Base-by-base conservation (phyloP, 2,329 filamentous ascomycete genomes). In the Talaromyces amestolkiae region DNA sequence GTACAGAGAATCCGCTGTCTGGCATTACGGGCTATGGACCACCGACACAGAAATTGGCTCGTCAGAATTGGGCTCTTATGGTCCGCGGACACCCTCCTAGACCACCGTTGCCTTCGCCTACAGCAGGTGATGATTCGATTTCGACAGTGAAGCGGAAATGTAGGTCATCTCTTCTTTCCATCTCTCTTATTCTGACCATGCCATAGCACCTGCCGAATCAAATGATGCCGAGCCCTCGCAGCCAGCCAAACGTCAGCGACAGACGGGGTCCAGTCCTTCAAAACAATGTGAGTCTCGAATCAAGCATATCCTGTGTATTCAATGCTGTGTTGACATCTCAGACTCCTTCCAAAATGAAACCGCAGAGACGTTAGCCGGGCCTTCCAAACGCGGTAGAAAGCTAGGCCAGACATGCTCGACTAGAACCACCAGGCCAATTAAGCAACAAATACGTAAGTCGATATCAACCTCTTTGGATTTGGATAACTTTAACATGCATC, bases 1-100 rank as follows among this genome's bases (percentile, higher is more conserved):
- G 33, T 24, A 5, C 33, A 10, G 51, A 47, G 9, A 66, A 66
- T 45, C 65, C 65, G 5, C 41, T 66, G 17, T 64, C 65, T 39
- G 65, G 65, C 5, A 66, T 66, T 31, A 66, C 65, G 11, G 65
- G 65, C n/a, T 66, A 66, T 35, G 65, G 65, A 51, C 65, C 65
- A 24, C 56, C 54, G 5, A 27, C 65, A 10, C 22, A 47, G n/a
- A 41, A 24, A 35, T 6, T 19, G 24, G 59, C 64, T 10, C 17
- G 15, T 11, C 64, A 66, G 60, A 66, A 66, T 54, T 66, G 56
- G 53, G 60, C 31, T 24, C 35, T 56, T 6, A 33, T 64, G 53
- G 35, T 31, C 13, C 31, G 47, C 24, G 64, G 41, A 19, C 35
- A 58, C 17, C 3, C 7, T 22, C 61, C 61, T 56, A 43, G 27